Conservation (phyloP, 2,329 filamentous ascomycete genomes). For the Emydomyces testavorans region DNA sequence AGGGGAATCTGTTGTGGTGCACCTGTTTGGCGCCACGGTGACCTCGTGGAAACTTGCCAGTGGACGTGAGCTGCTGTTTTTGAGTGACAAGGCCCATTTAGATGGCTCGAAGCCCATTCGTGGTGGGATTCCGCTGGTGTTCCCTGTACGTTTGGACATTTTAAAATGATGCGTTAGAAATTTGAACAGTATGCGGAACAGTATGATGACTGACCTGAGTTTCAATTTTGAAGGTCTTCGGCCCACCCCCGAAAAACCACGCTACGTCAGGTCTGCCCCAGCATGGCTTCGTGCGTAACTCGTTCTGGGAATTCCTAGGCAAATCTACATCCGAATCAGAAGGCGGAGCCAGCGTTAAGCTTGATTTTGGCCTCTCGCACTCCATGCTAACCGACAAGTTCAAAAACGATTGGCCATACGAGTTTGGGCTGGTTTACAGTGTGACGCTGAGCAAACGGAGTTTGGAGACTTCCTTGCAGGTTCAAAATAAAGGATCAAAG, state of each 20-base stretch:
- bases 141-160: slow-evolving; percentile 55
- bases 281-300: slow-evolving; percentile 39
- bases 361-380: slow-evolving; percentile 84
- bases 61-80: slow-evolving; percentile 71
- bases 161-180: too few relatives aligned
- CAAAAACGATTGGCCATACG: slow-evolving; percentile 66
- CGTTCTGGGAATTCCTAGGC: slow-evolving; percentile 80
- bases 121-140: slow-evolving; percentile 84
- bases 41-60: slow-evolving; percentile 79
- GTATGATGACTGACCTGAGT: background rate
- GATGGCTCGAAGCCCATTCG: slow-evolving; percentile 84
- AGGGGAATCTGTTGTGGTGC: slow-evolving; percentile 72
- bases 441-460: slow-evolving; percentile 68
- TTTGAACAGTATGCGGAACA: too few relatives aligned
- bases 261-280: slow-evolving; percentile 72
- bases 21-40: slow-evolving; percentile 87
- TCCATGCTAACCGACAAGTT: slow-evolving; percentile 57
- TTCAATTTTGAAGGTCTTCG: slow-evolving; percentile 55
- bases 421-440: slow-evolving; percentile 86
- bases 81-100: slow-evolving; percentile 66
- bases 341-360: slow-evolving; percentile 63
- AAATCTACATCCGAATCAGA: slow-evolving; percentile 61
- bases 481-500: slow-evolving; percentile 74
- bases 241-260: slow-evolving; percentile 62
- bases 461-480: slow-evolving; percentile 69